Evolutionary conservation across 202 grass and related monocot genomes (phyloP).

Genomic region (Cymbopogon flexuosus): DNA sequence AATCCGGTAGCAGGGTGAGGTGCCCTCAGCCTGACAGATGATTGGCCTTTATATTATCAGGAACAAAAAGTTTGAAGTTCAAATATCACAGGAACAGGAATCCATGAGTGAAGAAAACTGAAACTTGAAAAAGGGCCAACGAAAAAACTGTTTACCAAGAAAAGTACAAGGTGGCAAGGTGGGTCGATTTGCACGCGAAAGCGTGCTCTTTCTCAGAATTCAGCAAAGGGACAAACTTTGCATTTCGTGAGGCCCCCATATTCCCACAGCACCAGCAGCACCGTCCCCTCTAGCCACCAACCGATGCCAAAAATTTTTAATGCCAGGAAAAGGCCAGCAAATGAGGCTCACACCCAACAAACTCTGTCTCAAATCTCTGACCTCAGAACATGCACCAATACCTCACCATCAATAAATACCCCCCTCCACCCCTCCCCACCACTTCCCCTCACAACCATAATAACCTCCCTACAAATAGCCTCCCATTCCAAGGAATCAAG

Average conservation of each 20-base stretch:
- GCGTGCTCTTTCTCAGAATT: constrained; percentile 36
- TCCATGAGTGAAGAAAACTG: constrained; percentile 24
- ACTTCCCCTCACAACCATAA: constrained; percentile 41
- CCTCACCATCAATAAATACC: constrained; percentile 50
- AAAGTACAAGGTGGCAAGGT: constrained; percentile 21
- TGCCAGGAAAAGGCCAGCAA: constrained; percentile 53
- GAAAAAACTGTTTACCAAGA: background rate
- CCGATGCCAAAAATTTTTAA: constrained; percentile 44
- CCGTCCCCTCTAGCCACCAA: constrained; percentile 47
- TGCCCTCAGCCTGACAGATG: constrained; percentile 23
- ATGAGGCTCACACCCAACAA: constrained; percentile 50
- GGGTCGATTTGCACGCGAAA: constrained; percentile 24
- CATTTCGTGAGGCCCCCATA: constrained; percentile 41
- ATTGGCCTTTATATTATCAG: constrained; percentile 9
- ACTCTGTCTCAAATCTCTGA: constrained; percentile 50
- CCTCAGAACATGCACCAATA: constrained; percentile 65
- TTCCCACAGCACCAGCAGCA: constrained; percentile 37
- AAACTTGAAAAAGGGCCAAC: constrained; percentile 21
- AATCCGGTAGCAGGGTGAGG: constrained; percentile 39
- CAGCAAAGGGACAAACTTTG: constrained; percentile 44
- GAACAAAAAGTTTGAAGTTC: constrained; percentile 3
- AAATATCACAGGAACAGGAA: constrained; percentile 13
- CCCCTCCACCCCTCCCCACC: constrained; percentile 19
- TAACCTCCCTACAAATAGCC: constrained; percentile 48
- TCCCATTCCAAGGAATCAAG: constrained; percentile 36